Conservation (phyloP, 768 basidiomycete species). For the Russula griseocarnosa region DNA sequence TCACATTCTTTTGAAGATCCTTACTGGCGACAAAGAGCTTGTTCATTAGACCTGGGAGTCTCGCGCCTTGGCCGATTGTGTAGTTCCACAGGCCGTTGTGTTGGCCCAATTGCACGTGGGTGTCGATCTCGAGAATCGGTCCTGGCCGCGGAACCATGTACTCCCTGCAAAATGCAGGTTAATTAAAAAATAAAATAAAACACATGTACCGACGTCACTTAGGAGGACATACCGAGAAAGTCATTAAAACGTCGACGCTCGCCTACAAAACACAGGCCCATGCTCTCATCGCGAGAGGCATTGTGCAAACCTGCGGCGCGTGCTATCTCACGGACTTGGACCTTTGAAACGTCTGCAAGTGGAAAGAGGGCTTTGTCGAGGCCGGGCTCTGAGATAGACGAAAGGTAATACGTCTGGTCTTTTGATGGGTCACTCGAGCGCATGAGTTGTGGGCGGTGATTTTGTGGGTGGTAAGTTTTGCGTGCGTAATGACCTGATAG, state of each 20-base stretch:
- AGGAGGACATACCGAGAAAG: conserved; percentile 58
- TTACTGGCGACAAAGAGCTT: conserved; percentile 75
- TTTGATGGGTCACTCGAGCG: conserved; percentile 56
- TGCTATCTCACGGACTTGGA: conserved; percentile 71
- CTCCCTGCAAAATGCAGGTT: conserved; percentile 44
- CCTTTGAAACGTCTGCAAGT: conserved; percentile 61
- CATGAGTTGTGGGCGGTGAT: conserved; percentile 37
- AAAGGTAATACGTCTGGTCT: conserved; percentile 91
- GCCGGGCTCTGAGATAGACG: conserved; percentile 64
- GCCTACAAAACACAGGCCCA: conserved; percentile 94
- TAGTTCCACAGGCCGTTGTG: conserved; percentile 82
- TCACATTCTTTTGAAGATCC: conserved; percentile 53
- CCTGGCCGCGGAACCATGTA: conserved; percentile 74
- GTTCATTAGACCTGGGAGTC: conserved; percentile 54
- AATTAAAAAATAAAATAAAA: conserved; percentile 4
- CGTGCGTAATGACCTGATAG: conserved; percentile 79
- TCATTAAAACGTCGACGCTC: conserved; percentile 65
- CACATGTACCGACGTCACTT: not conserved
- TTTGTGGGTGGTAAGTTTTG: conserved; percentile 43
- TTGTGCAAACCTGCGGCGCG: conserved; percentile 58
- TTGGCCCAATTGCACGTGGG: conserved; percentile 50
- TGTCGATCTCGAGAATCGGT: conserved; percentile 54
- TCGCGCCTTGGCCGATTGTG: conserved; percentile 80
- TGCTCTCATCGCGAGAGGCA: conserved; percentile 76
- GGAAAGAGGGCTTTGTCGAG: conserved; percentile 77